These are phyloP conservation scores for Pichia nanzhaoensis DNA, from an alignment of 805 yeast genomes.

Conservation along the genomic window DNA sequence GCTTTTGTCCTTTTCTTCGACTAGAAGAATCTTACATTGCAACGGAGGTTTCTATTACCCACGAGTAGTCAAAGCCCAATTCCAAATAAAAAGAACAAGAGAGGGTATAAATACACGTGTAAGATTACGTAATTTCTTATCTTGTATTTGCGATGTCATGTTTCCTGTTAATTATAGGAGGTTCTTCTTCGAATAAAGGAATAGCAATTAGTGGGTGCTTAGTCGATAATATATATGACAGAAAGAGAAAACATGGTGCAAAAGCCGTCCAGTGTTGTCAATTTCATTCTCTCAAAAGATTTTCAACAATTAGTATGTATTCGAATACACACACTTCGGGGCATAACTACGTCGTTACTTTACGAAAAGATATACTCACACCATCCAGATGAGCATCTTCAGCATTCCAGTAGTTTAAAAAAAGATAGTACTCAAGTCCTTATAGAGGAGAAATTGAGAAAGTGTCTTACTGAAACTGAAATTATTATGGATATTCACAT, in stretches of 20 bases:
- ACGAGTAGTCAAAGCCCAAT: too few relatives aligned
- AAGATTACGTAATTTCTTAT: too few relatives aligned
- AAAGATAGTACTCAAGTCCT: slow-evolving; percentile 6
- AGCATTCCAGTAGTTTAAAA: neutral
- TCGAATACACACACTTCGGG: slow-evolving; percentile 30
- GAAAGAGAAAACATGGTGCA: slow-evolving; percentile 1
- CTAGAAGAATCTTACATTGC: too few relatives aligned
- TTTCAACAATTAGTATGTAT: slow-evolving; percentile 42
- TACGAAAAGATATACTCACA: slow-evolving; percentile 1
- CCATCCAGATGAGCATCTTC: neutral
- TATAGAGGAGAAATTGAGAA: slow-evolving; percentile 17
- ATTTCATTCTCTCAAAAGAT: slow-evolving; percentile 54
- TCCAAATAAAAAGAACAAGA: too few relatives aligned
- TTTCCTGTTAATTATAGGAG: too few relatives aligned
- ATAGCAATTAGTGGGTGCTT: too few relatives aligned
- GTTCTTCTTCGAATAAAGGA: too few relatives aligned
- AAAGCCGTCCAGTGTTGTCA: slow-evolving; percentile 14
- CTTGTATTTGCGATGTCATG: too few relatives aligned
- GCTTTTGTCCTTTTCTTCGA: too few relatives aligned
- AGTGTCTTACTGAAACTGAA: slow-evolving; percentile 6
- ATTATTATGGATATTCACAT: slow-evolving; percentile 9
- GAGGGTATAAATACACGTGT: too few relatives aligned
- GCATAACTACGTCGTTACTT: slow-evolving; percentile 11
- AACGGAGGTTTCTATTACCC: too few relatives aligned
- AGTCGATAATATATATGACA: too few relatives aligned